Base-by-base conservation (phyloP, 2,329 filamentous ascomycete species). In the Ophiostoma montium region DNA sequence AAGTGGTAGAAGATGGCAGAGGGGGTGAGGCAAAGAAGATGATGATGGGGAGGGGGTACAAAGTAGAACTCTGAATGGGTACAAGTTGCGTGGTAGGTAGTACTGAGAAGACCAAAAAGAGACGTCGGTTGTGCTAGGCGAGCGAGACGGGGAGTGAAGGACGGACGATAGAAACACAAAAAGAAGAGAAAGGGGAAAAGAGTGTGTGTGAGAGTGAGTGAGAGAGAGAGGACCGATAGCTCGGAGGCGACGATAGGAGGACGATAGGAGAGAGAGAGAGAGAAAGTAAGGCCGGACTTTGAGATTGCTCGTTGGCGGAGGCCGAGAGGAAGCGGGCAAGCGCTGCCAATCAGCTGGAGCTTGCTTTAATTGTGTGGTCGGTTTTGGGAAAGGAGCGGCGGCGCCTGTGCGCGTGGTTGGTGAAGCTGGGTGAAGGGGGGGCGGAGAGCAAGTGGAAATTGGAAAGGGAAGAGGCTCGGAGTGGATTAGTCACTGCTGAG, bases 281-380 rank as follows among this genome's bases (percentile, higher is more conserved):
- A 19, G 13, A 38, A 36, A 27, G n/a, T 12, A 46, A 32, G 18
- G 41, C 19, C 9, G 23, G 27, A 27, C 23, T n/a, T 3, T n/a
- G 45, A 38, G 35, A 47, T 15, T 18, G 12, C 21, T 12, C 35
- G 33, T 27, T 32, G 46, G 41, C 48, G 33, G 21, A 23, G 38
- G 6, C 8, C 23, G 43, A 27, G 23, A 27, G 16, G 43, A 50
- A 43, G 21, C 38, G 49, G 39, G 38, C 46, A 50, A 27, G 44
- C 45, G 42, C 50, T 51, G 46, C 46, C 41, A 51, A 51, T 51
- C 50, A 49, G 46, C 35, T 21, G 16, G 41, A 46, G 48, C 46
- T 8, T 13, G 42, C n/a, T 23, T 35, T 39, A 33, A 42, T 42
- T 42, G 23, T 41, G n/a, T 42, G 23, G 23, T 30, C 21, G 23